Evolutionary conservation across 1,139 yeast species (phyloP).

Genomic region (Yamadazyma trypodendri): DNA sequence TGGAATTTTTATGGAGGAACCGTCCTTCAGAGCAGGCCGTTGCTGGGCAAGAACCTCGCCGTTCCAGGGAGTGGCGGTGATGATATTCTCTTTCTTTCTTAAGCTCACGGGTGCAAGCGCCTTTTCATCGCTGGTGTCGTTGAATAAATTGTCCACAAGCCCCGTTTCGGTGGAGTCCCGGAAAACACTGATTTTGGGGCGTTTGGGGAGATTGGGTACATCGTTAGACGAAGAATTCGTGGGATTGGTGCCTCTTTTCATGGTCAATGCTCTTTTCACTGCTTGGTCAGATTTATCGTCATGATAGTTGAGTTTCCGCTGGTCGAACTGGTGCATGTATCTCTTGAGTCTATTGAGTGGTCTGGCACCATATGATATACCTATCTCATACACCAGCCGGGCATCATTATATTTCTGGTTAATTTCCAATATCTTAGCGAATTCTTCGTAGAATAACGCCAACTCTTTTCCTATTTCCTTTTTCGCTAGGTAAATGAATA

Average conservation of each 20-base stretch:
- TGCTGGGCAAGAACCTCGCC: conserved; percentile 58
- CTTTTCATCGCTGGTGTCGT: conserved; percentile 10
- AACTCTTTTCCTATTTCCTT: conserved; percentile 69
- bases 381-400: conserved; percentile 57
- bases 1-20: conserved; percentile 15
- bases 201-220: no score
- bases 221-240: not conserved
- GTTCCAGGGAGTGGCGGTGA: conserved; percentile 61
- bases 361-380: conserved; percentile 60
- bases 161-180: conserved; percentile 24
- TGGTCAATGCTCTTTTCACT: conserved; percentile 20
- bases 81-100: conserved; percentile 64
- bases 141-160: conserved; percentile 30
- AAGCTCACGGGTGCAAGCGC: conserved; percentile 50
- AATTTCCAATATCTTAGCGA: conserved; percentile 64
- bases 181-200: conserved; percentile 24
- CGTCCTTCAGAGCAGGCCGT: conserved; percentile 8
- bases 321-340: conserved; percentile 43
- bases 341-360: conserved; percentile 58
- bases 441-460: conserved; percentile 77
- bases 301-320: conserved; percentile 21
- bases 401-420: conserved; percentile 59
- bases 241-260: conserved; percentile 27
- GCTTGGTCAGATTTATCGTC: conserved; percentile 12
- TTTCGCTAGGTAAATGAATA: conserved; percentile 70